Base-by-base conservation (phyloP, 345 rosid genomes). In the Salix udensis region DNA sequence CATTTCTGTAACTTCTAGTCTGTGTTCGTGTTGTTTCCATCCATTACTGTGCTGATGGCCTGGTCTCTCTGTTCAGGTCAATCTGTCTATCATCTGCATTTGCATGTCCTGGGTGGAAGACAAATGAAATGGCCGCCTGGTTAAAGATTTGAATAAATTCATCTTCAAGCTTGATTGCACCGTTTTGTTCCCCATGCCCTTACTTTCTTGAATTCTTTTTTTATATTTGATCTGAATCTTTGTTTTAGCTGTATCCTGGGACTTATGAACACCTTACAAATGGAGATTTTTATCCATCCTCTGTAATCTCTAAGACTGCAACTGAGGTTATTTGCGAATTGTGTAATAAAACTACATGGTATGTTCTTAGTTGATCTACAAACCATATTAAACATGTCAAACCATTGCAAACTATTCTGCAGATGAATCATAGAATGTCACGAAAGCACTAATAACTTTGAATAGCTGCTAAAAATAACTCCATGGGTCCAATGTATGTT, bases 121-220 rank as follows among this genome's bases (percentile, higher is more conserved):
- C 92, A 91, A 83, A 79, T 94, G 95, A 91, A 90, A 78, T 94
- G 97, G 98, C 97, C 98, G 18, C 94, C 98, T 12, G 97, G 97
- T 87, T 94, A 73, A 42, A 18, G 44, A 15, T 48, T 44, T 23
- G 36, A 62, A 50, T 31, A 7, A 46, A 46, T 7, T 69, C 30
- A 4, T 67, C 11, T 10, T 16, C 12, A 76, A 30, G 34, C 50
- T 19, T 24, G 23, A 40, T 42, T 24, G 23, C 28, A 16, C 19
- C 62, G 53, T 71, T 11, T 58, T 55, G 23, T 55, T 55, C 4
- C 26, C 1, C 62, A 55, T n/a, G 1, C 52, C 8, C 26, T 30
- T 26, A 31, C 58, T 48, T 52, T 50, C 40, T 8, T 37, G 46
- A 10, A 0, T 15, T 31, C 42, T 36, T 7, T 36, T 7, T 53